Evolutionary conservation across 1,284 basidiomycete genomes (phyloP).

Genomic region (Malassezia restricta): DNA sequence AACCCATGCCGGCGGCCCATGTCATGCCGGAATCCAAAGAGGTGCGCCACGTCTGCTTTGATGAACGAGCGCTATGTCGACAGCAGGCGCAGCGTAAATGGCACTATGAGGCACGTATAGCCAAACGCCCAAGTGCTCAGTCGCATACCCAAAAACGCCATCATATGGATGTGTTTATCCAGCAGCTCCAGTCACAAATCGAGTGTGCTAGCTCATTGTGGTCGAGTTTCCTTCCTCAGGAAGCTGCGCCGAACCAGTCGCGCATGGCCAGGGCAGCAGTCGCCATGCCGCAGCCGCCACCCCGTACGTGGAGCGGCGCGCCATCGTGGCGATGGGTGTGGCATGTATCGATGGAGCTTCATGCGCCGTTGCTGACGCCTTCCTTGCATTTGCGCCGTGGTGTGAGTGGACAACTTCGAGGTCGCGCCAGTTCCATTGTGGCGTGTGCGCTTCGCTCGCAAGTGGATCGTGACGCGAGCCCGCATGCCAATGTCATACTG

Average conservation of each 20-base stretch:
- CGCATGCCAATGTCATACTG: background rate
- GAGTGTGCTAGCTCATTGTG: background rate
- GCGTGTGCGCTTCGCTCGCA: background rate
- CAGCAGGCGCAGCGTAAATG: background rate
- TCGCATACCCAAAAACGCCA: background rate
- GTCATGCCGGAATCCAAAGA: background rate
- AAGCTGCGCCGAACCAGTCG: background rate
- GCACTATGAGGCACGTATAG: conserved; percentile 8
- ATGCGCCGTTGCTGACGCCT: background rate
- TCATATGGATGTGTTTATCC: conserved; percentile 5
- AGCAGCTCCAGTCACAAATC: conserved; percentile 5
- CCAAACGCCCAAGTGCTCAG: background rate
- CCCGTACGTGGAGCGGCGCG: background rate
- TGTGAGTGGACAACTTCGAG: background rate
- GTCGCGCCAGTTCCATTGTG: background rate
- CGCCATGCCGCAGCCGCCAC: background rate
- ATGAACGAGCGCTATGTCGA: background rate
- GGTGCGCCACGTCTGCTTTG: conserved; percentile 11
- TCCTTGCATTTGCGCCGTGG: background rate
- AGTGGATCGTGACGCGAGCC: background rate
- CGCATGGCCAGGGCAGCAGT: background rate
- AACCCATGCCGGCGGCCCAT: background rate
- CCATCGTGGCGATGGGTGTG: background rate
- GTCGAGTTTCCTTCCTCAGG: background rate
- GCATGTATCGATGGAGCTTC: background rate